These are phyloP conservation scores for Crithidia brevicula DNA, from an alignment of 208 protist genomes.

Conservation along the genomic window DNA sequence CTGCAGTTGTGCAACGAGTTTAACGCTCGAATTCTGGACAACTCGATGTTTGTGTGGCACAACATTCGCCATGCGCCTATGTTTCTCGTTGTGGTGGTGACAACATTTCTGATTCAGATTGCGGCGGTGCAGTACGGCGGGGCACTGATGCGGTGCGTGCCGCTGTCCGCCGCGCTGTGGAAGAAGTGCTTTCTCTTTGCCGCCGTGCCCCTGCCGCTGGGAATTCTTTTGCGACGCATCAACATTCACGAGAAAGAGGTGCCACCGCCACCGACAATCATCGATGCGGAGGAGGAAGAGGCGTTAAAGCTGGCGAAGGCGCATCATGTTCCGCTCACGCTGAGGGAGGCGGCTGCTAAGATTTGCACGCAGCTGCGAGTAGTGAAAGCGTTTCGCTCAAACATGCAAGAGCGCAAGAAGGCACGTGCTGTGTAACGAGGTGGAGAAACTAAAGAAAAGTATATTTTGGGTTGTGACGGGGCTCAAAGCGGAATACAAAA, in stretches of 20 bases:
- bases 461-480: neutral
- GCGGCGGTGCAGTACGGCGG: conserved; percentile 82
- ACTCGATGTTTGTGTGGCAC: conserved; percentile 53
- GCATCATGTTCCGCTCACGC: conserved; percentile 26
- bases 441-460: neutral
- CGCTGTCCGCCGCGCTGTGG: conserved; percentile 68
- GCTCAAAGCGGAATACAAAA: neutral
- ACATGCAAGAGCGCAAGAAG: conserved; percentile 16
- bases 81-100: conserved; percentile 65
- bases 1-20: conserved; percentile 93
- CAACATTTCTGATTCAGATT: conserved; percentile 68
- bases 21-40: conserved; percentile 78
- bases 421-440: neutral
- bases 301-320: conserved; percentile 17
- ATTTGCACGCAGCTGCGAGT: conserved; percentile 46
- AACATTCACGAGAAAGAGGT: conserved; percentile 20
- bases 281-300: conserved; percentile 25
- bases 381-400: conserved; percentile 29
- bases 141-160: conserved; percentile 78
- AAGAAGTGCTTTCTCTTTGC: conserved; percentile 54
- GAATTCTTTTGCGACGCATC: conserved; percentile 38
- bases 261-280: conserved; percentile 28
- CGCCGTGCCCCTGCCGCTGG: conserved; percentile 51
- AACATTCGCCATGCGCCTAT: conserved; percentile 55
- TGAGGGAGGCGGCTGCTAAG: conserved; percentile 28